Evolutionary conservation across 2,329 filamentous ascomycete species (phyloP).

Genomic region (Verticillium albo-atrum): DNA sequence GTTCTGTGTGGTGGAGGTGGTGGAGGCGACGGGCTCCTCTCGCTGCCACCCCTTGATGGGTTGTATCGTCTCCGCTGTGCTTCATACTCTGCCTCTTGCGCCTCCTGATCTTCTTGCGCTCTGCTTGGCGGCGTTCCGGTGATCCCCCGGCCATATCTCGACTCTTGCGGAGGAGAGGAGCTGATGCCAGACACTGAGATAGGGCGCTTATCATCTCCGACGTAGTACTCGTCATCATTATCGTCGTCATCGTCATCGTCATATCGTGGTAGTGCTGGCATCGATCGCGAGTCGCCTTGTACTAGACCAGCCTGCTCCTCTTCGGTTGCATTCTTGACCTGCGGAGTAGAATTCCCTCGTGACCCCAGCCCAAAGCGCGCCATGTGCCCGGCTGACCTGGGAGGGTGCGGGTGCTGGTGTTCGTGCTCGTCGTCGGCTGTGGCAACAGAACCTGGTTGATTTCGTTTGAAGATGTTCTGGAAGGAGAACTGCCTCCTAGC

Average conservation of each 20-base stretch:
- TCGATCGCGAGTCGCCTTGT: constrained; percentile 56
- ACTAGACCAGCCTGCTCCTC: constrained; percentile 81
- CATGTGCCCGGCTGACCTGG: constrained; percentile 6
- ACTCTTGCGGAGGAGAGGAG: constrained; percentile 13
- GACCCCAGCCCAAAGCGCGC: constrained; percentile 17
- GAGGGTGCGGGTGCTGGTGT: constrained; percentile 15
- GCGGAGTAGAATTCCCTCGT: constrained; percentile 35
- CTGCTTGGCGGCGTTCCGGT: constrained; percentile 25
- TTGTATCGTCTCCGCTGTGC: neutral
- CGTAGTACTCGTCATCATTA: constrained; percentile 22
- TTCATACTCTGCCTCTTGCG: constrained; percentile 12
- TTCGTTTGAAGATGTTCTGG: constrained; percentile 72
- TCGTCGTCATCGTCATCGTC: constrained; percentile 30
- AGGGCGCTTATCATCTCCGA: constrained; percentile 19
- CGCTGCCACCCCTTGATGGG: neutral
- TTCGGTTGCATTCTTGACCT: constrained; percentile 60
- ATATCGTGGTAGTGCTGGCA: constrained; percentile 28
- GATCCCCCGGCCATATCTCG: constrained; percentile 36
- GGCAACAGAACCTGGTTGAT: constrained; percentile 29
- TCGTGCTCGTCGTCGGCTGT: constrained; percentile 13
- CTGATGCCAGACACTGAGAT: neutral
- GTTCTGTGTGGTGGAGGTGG: neutral
- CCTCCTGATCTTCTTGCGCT: constrained; percentile 18
- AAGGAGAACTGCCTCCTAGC: constrained; percentile 86
- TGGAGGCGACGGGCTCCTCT: neutral